A percentile compares a stretch with the other conserved stretches of the same genome.
Conservation (phyloP, 1,284 basidiomycete genomes). For the Ustilago tritici region DNA sequence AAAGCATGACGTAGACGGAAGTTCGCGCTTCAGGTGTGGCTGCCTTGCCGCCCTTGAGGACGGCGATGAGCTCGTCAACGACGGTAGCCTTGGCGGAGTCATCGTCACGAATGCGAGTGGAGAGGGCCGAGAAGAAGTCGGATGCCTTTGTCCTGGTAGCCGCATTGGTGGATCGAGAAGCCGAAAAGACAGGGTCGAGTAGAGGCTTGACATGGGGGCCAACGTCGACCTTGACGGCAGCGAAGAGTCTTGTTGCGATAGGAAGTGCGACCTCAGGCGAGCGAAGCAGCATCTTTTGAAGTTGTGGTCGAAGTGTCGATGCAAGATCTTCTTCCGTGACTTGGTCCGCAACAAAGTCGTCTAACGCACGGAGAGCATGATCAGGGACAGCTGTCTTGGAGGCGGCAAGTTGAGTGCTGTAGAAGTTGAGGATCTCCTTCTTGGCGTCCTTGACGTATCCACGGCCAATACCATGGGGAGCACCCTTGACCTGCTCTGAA, state of each 20-base stretch:
- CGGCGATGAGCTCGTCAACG: slow-evolving; percentile 54
- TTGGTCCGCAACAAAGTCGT: slow-evolving; percentile 52
- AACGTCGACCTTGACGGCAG: slow-evolving; percentile 39
- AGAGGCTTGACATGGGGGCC: slow-evolving; percentile 47
- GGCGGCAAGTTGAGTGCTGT: slow-evolving; percentile 58
- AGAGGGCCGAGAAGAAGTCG: slow-evolving; percentile 43
- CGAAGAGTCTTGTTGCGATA: slow-evolving; percentile 50
- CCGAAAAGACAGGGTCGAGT: slow-evolving; percentile 47
- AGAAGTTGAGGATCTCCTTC: slow-evolving; percentile 52
- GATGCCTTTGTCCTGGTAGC: slow-evolving; percentile 50
- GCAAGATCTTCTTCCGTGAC: slow-evolving; percentile 55
- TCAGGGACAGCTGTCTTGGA: slow-evolving; percentile 55
- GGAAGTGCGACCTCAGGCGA: slow-evolving; percentile 63
- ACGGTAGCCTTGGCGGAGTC: slow-evolving; percentile 23
- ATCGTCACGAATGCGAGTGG: slow-evolving; percentile 30
- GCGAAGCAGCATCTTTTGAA: slow-evolving; percentile 66
- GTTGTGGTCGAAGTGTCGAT: slow-evolving; percentile 55
- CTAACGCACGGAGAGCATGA: slow-evolving; percentile 47
- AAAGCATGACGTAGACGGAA: slow-evolving; percentile 57
- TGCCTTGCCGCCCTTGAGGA: slow-evolving; percentile 56
- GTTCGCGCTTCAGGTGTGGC: slow-evolving; percentile 56
- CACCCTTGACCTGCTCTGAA: slow-evolving; percentile 54
- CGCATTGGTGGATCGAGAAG: slow-evolving; percentile 55
- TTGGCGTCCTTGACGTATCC: slow-evolving; percentile 41
- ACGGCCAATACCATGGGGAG: slow-evolving; percentile 46